Percentiles rank a stretch among this genome's conserved stretches.
Evolutionary conservation across 148 eudicot species (phyloP).

Genomic region (Rhododendron ferrugineum): DNA sequence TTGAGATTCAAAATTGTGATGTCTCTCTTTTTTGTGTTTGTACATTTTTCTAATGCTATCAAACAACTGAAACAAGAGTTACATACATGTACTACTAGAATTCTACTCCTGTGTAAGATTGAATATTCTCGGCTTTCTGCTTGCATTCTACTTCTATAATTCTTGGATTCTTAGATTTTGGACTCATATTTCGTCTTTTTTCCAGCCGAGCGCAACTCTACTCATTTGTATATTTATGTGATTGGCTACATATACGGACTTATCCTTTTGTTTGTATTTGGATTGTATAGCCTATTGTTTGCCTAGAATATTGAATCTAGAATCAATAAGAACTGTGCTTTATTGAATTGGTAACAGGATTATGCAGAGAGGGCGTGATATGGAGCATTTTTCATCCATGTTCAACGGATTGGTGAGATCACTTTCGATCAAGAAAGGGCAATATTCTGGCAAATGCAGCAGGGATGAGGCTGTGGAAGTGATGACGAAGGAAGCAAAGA

Average conservation of each 20-base stretch:
- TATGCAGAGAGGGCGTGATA: no score
- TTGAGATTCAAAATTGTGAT: not conserved
- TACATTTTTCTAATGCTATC: not conserved
- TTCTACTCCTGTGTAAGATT: slow-evolving; percentile 10
- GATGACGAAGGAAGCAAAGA: no score
- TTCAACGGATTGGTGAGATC: no score
- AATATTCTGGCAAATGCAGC: no score
- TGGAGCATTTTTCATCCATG: no score
- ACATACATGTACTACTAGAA: slow-evolving; percentile 13
- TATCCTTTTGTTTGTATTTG: no score
- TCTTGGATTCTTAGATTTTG: slow-evolving; percentile 4
- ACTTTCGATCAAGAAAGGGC: no score
- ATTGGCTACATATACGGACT: not conserved
- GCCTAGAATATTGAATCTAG: not conserved
- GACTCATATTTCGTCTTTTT: not conserved
- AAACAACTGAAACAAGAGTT: not conserved
- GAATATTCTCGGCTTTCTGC: slow-evolving; percentile 11
- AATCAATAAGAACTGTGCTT: not conserved
- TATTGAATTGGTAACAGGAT: not conserved
- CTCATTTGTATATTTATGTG: not conserved
- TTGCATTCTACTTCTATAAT: not conserved
- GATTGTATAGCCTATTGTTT: not conserved
- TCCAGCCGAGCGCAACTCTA: not conserved
- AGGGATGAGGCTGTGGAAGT: no score
- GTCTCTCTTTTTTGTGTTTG: not conserved